Conservation (phyloP, 495 filamentous ascomycete species). For the Penicillium fimorum region DNA sequence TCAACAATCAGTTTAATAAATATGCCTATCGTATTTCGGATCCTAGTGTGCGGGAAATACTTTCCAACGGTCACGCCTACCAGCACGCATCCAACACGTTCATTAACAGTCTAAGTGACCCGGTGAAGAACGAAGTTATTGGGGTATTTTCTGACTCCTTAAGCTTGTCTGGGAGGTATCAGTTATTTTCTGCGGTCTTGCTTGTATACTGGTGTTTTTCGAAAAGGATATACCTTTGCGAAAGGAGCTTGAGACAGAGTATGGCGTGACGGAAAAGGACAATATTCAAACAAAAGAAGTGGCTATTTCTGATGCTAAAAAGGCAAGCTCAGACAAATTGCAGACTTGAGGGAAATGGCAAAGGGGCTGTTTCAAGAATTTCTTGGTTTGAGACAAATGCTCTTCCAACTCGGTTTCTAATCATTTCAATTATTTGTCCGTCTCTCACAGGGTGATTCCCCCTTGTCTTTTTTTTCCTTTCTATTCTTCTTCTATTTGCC, state of each 20-base stretch:
- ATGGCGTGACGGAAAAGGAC: not conserved
- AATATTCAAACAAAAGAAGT: too few species aligned
- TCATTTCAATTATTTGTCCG: too few species aligned
- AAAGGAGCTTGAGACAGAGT: slow-evolving; percentile 16
- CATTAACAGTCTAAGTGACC: not conserved
- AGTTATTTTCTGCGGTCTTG: slow-evolving; percentile 11
- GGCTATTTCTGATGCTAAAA: too few species aligned
- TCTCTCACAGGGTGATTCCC: too few species aligned
- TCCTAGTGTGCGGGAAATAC: not conserved
- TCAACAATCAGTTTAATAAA: slow-evolving; percentile 1
- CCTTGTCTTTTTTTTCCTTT: too few species aligned
- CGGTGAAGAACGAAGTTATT: not conserved
- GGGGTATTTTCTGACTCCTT: slow-evolving; percentile 8
- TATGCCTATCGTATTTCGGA: not conserved
- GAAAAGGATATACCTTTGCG: slow-evolving; percentile 13
- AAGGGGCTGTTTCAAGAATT: too few species aligned
- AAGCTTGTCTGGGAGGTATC: slow-evolving; percentile 10
- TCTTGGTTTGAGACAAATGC: too few species aligned
- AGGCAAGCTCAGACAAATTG: not conserved
- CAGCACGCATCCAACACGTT: not conserved
- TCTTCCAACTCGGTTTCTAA: too few species aligned
- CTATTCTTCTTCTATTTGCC: too few species aligned
- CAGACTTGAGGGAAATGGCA: too few species aligned
- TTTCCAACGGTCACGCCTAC: slow-evolving; percentile 7
- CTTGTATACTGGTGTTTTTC: slow-evolving; percentile 1